These are phyloP conservation scores for Dipodascopsis uninucleata DNA, from an alignment of 805 yeast species.

Conservation along the genomic window DNA sequence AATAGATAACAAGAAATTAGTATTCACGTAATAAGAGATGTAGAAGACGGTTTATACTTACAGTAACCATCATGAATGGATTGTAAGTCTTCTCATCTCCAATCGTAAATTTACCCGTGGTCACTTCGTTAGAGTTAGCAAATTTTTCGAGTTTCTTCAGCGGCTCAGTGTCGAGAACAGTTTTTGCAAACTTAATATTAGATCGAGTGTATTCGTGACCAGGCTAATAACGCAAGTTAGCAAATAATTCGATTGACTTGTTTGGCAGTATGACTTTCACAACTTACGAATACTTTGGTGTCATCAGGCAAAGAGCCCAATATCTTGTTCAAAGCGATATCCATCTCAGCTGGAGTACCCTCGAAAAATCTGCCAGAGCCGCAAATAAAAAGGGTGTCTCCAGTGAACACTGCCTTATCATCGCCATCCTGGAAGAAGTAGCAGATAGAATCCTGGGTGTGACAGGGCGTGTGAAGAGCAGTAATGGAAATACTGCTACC, in stretches of 20 bases:
- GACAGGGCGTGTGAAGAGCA: conserved; percentile 95
- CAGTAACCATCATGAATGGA: conserved; percentile 71
- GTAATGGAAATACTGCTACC: conserved; percentile 64
- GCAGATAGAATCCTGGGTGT: conserved; percentile 93
- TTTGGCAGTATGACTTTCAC: neutral
- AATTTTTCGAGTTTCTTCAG: conserved; percentile 53
- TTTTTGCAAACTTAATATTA: conserved; percentile 72
- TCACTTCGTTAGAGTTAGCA: conserved; percentile 54
- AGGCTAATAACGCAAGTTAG: conserved; percentile 40
- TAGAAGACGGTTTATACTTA: neutral
- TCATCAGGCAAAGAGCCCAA: conserved; percentile 61
- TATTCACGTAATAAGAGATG: too few species aligned
- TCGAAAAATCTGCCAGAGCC: conserved; percentile 98
- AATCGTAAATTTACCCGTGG: conserved; percentile 85
- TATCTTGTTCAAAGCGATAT: conserved; percentile 54
- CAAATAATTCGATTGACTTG: neutral
- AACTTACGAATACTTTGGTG: conserved; percentile 57
- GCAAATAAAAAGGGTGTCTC: conserved; percentile 88
- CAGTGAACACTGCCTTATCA: conserved; percentile 80
- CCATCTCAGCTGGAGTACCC: conserved; percentile 82
- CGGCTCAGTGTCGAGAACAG: conserved; percentile 54
- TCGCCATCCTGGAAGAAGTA: conserved; percentile 71
- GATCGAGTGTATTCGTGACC: conserved; percentile 94
- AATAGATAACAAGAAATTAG: conserved; percentile 34
- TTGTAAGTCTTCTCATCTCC: conserved; percentile 77